Evolutionary conservation across 306 rosid species (phyloP).

Genomic region (Vigna nakashimae): DNA sequence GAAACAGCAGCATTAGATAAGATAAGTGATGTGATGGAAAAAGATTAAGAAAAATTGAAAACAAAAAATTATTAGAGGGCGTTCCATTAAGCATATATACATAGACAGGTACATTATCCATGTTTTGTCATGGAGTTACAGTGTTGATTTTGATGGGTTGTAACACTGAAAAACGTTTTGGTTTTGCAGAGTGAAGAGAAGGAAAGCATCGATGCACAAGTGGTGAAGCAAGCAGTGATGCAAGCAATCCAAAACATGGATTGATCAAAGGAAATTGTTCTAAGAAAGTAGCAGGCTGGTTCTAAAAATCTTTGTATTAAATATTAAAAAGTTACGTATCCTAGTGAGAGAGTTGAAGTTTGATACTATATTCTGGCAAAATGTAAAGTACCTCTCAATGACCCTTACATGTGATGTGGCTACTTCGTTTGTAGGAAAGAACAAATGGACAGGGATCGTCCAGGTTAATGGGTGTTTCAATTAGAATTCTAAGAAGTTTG

Average conservation of each 20-base stretch:
- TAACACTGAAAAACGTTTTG: background rate
- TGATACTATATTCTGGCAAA: slow-evolving; percentile 33
- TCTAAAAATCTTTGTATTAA: background rate
- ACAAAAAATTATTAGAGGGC: background rate
- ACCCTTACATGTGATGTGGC: slow-evolving; percentile 17
- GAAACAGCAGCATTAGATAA: background rate
- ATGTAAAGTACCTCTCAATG: slow-evolving; percentile 3
- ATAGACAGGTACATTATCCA: slow-evolving; percentile 5
- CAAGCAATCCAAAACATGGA: slow-evolving; percentile 74
- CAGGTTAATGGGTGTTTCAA: background rate
- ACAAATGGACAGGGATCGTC: slow-evolving; percentile 39
- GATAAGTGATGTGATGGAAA: background rate
- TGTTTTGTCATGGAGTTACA: slow-evolving; percentile 26
- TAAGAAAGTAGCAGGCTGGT: background rate
- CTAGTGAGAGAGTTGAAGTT: slow-evolving; percentile 34
- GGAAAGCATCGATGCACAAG: slow-evolving; percentile 68
- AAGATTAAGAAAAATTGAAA: background rate
- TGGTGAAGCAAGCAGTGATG: slow-evolving; percentile 79
- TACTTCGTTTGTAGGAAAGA: slow-evolving; percentile 24
- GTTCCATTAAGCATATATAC: background rate
- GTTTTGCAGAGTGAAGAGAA: slow-evolving; percentile 58
- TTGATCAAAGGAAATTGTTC: slow-evolving; percentile 39
- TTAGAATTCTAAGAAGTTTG: background rate
- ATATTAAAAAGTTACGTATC: slow-evolving; percentile 38
- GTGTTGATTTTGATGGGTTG: background rate